Conservation (phyloP, 2,329 filamentous ascomycete species). For the Helotiales sp. region DNA sequence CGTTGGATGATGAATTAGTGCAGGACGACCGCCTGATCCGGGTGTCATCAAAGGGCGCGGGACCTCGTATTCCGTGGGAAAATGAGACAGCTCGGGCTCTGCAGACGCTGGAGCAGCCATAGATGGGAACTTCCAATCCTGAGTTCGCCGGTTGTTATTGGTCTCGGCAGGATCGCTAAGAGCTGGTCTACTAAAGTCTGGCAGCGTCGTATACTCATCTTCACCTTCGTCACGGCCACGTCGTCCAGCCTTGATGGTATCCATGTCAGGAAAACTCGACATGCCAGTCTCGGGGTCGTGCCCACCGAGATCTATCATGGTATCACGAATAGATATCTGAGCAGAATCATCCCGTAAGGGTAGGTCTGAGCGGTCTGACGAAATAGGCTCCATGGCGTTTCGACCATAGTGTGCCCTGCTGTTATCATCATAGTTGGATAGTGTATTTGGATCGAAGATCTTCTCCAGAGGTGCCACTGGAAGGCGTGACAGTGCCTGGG, state of each 20-base stretch:
- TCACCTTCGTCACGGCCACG: slow-evolving; percentile 30
- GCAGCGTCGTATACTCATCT: slow-evolving; percentile 33
- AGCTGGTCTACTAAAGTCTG: slow-evolving; percentile 55
- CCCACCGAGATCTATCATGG: slow-evolving; percentile 67
- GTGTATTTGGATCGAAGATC: slow-evolving; percentile 69
- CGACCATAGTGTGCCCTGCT: slow-evolving; percentile 64
- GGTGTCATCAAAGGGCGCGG: slow-evolving; percentile 38
- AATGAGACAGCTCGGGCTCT: slow-evolving; percentile 58
- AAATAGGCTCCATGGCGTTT: slow-evolving; percentile 31
- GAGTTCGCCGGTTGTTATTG: slow-evolving; percentile 56
- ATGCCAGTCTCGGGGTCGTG: slow-evolving; percentile 61
- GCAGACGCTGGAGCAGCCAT: slow-evolving; percentile 58
- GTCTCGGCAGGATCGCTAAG: slow-evolving; percentile 63
- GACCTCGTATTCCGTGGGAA: slow-evolving; percentile 48
- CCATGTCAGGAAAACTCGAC: slow-evolving; percentile 64
- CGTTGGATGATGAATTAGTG: slow-evolving; percentile 56
- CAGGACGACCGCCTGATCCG: slow-evolving; percentile 48
- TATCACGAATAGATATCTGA: slow-evolving; percentile 59
- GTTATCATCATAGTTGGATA: slow-evolving; percentile 68
- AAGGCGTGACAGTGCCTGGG: slow-evolving; percentile 61
- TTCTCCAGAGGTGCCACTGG: slow-evolving; percentile 64
- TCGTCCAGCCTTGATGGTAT: slow-evolving; percentile 54
- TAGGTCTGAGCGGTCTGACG: slow-evolving; percentile 54
- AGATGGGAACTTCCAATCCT: slow-evolving; percentile 64
- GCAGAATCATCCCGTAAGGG: slow-evolving; percentile 62